A percentile compares a stretch with the other conserved stretches of the same genome.
Conservation (phyloP, 495 filamentous ascomycete genomes). For the Penicillium coprophilum region DNA sequence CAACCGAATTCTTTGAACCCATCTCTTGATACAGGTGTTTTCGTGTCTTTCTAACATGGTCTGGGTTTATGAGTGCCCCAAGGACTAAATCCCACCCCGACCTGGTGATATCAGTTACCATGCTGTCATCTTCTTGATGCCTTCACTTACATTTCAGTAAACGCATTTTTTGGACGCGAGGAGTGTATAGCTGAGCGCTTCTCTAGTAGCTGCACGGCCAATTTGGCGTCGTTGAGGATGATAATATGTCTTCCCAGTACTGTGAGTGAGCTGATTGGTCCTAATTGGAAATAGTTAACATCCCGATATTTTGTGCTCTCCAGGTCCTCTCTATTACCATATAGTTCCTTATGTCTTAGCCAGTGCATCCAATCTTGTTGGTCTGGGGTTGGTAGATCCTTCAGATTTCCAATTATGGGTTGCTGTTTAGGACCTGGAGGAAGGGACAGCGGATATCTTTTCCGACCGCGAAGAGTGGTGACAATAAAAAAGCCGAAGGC, state of each 20-base stretch:
- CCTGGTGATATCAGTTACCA: conserved; percentile 6
- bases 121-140: not conserved
- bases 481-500: not conserved
- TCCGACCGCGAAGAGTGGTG: not conserved
- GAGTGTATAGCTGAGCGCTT: conserved; percentile 48
- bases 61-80: conserved; percentile 28
- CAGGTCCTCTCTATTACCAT: conserved; percentile 27
- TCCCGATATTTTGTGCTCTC: not conserved
- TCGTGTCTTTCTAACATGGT: conserved; percentile 30
- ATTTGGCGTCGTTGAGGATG: conserved; percentile 45
- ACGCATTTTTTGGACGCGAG: conserved; percentile 37
- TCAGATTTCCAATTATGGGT: conserved; percentile 50
- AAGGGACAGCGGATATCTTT: conserved; percentile 24
- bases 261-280: conserved; percentile 54
- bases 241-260: conserved; percentile 49
- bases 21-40: conserved; percentile 37
- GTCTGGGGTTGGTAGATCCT: conserved; percentile 41
- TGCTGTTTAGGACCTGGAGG: conserved; percentile 47
- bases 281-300: conserved; percentile 12
- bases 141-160: conserved; percentile 43
- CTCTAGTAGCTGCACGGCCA: conserved; percentile 47
- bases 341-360: conserved; percentile 49
- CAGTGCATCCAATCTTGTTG: conserved; percentile 48
- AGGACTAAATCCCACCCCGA: conserved; percentile 28
- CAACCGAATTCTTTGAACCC: conserved; percentile 29